Percentiles rank a stretch among this genome's conserved stretches.
Evolutionary conservation across 2,329 filamentous ascomycete genomes (phyloP).

Genomic region (Podosphaera fusca): DNA sequence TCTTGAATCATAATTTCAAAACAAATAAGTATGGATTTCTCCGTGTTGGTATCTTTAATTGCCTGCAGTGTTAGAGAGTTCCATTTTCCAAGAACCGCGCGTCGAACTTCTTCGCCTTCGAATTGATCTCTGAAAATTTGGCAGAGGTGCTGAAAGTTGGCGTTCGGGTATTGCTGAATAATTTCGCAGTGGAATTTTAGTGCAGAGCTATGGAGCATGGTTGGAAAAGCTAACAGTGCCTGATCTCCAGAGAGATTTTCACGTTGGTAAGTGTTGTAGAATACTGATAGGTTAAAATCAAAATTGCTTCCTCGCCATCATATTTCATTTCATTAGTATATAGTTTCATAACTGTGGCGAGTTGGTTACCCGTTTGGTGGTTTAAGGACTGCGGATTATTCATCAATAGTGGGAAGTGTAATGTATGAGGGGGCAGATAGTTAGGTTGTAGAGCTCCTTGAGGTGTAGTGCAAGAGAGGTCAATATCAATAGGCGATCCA

Average conservation of each 20-base stretch:
- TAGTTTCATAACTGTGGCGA: neutral
- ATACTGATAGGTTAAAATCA: neutral
- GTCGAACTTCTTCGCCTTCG: neutral
- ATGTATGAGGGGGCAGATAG: too few species aligned
- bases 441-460: too few species aligned
- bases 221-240: neutral
- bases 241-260: neutral
- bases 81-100: neutral
- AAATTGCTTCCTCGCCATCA: neutral
- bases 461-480: too few species aligned
- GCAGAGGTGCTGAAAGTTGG: too few species aligned
- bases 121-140: neutral
- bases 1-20: neutral
- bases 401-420: too few species aligned
- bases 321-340: slow-evolving; percentile 1
- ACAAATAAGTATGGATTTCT: neutral
- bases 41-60: neutral
- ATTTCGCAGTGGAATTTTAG: neutral
- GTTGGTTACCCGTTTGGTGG: neutral
- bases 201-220: neutral
- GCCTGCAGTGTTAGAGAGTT: neutral
- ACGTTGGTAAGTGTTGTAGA: neutral
- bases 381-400: too few species aligned
- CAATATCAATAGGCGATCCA: too few species aligned
- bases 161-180: too few species aligned